Conservation (phyloP, 805 yeast species). For the Candida ulmi region DNA sequence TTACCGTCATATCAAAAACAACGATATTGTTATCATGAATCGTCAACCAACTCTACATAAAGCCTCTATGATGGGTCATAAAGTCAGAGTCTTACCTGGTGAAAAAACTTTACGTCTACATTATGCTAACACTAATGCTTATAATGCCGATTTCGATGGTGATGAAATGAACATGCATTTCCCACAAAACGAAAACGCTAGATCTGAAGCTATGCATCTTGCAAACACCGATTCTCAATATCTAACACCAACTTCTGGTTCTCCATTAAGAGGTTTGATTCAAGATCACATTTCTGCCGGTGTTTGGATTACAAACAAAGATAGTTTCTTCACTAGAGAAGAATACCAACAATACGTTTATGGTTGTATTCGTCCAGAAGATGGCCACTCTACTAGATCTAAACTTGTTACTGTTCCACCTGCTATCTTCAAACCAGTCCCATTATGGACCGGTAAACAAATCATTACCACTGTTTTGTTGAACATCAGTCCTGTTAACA, state of each 20-base stretch:
- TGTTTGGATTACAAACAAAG: conserved; percentile 95
- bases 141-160: conserved; percentile 98
- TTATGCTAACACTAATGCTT: conserved; percentile 98
- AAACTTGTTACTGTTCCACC: conserved; percentile 81
- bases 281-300: conserved; percentile 99
- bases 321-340: conserved; percentile 85
- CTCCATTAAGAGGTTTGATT: conserved; percentile 97
- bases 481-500: conserved; percentile 78
- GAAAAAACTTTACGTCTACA: conserved; percentile 95
- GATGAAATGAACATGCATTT: conserved; percentile 99
- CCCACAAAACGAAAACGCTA: conserved; percentile 96
- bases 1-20: conserved; percentile 86
- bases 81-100: conserved; percentile 93
- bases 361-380: conserved; percentile 94
- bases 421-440: conserved; percentile 77
- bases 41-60: conserved; percentile 99
- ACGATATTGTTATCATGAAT: conserved; percentile 95
- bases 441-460: conserved; percentile 98
- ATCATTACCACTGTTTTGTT: conserved; percentile 85
- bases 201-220: conserved; percentile 89
- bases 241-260: conserved; percentile 96
- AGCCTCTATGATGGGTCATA: conserved; percentile 99
- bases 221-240: conserved; percentile 98
- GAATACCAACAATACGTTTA: conserved; percentile 90
- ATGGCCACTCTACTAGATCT: conserved; percentile 81